A percentile compares a stretch with the other conserved stretches of the same genome.
phyloP scores from a whole-genome alignment of 192 early-diverging fungal species.

The Coemansia sp. region DNA sequence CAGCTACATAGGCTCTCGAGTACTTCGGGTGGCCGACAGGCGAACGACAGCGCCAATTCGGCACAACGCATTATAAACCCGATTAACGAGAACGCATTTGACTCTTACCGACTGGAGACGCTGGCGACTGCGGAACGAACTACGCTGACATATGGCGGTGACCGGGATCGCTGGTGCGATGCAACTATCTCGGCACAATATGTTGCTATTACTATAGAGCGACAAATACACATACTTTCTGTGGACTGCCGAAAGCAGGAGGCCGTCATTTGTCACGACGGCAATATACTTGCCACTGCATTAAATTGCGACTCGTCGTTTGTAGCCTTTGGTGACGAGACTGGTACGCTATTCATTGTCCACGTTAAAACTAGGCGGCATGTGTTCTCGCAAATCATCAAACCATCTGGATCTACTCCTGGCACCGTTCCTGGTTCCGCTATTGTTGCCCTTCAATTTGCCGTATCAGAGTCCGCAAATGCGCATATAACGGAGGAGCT shows the following conservation, averaged over 20 bases:
- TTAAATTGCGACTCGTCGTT: conserved; percentile 39
- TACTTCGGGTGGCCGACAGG: not conserved
- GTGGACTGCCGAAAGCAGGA: conserved; percentile 19
- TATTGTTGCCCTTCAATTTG: conserved; percentile 23
- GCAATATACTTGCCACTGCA: conserved; percentile 14
- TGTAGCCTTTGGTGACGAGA: conserved; percentile 45
- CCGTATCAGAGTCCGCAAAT: not conserved
- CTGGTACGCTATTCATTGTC: conserved; percentile 42
- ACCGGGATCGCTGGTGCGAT: conserved; percentile 22
- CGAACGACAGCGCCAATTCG: not conserved
- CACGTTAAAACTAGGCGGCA: conserved; percentile 32
- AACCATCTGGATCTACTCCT: not conserved
- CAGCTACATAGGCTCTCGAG: conserved; percentile 18
- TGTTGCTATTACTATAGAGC: conserved; percentile 28
- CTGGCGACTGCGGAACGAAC: conserved; percentile 19
- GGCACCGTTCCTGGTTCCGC: not conserved
- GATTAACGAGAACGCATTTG: conserved; percentile 15
- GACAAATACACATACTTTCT: conserved; percentile 29
- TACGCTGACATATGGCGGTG: not conserved
- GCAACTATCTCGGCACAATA: conserved; percentile 21
- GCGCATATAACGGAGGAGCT: conserved; percentile 24
- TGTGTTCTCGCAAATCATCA: conserved; percentile 33
- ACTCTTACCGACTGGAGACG: conserved; percentile 49
- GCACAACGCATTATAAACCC: not conserved
- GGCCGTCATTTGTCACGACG: conserved; percentile 36